Base-by-base conservation (phyloP, 495 filamentous ascomycete genomes). In the Endocarpon pusillum region DNA sequence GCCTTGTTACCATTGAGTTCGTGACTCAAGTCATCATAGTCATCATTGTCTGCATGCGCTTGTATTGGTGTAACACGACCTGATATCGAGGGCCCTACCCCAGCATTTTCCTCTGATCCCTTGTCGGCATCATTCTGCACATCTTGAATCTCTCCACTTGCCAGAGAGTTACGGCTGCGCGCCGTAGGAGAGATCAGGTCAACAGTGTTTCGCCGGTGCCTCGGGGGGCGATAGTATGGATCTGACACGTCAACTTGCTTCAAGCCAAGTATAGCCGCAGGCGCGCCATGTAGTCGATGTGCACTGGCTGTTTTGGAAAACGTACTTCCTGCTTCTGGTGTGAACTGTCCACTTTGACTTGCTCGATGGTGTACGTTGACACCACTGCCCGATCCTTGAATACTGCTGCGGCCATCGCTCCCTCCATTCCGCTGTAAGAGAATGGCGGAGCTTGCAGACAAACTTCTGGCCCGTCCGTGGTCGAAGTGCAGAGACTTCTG, bases 151-250 rank as follows among this genome's bases (percentile, higher is more conserved):
- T 57, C 57, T 20, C 47, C 40, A 19, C 42, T 51, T 20, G 46
- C 55, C 11, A 47, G 42, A 32, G 62, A 62, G 14, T 70, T 55
- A 2, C 60, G 59, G 10, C 43, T 52, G 14, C 55, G 57, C 16
- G 54, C 55, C 2, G 48, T 44, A 42, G 38, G 62, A 28, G 34
- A 53, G n/a, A 37, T 29, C 18, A 56, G 46, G 21, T 81, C 78
- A 2, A 64, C 42, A 6, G 69, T 75, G 25, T 56, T 61, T 35
- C 73, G 66, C 22, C 76, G 66, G 26, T 72, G 64, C 37, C 85
- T 59, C 4, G 85, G 85, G 5, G 83, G 81, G 4, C 85, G 78
- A 44, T 91, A 94, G 45, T 83, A 94, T 0, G 77, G 78, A 45
- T 80, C 79, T 12, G 68, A 58, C 1, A 64, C 60, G 39, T 66